These are phyloP conservation scores for Xylaria telfairii DNA, from an alignment of 495 filamentous ascomycete species.

Conservation along the genomic window DNA sequence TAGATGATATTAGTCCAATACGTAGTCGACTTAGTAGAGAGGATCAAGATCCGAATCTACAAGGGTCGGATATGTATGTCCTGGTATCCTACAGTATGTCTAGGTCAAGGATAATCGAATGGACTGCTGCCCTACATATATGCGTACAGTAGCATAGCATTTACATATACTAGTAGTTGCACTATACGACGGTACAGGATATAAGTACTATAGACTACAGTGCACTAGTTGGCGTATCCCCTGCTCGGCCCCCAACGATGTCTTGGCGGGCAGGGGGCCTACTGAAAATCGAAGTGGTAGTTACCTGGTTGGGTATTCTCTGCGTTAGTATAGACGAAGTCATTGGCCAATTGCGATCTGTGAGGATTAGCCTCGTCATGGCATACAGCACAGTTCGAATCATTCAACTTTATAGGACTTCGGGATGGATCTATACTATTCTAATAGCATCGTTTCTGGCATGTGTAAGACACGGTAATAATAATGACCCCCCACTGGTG, in stretches of 20 bases:
- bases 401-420: neutral
- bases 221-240: neutral
- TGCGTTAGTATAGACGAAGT: neutral
- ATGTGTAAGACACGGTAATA: neutral
- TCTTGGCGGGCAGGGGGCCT: neutral
- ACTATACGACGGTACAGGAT: too few relatives aligned
- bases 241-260: neutral
- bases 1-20: neutral
- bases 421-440: neutral
- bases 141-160: too few relatives aligned
- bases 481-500: neutral
- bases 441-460: neutral
- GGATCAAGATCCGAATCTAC: conserved; percentile 12
- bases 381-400: conserved; percentile 1
- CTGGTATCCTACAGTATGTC: conserved; percentile 1
- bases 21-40: too few relatives aligned
- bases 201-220: conserved; percentile 3
- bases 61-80: neutral
- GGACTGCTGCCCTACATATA: too few relatives aligned
- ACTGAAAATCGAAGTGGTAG: neutral
- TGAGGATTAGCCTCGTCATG: neutral
- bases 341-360: conserved; percentile 1
- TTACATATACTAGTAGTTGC: too few relatives aligned
- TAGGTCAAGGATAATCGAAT: neutral
- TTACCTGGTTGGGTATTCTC: conserved; percentile 24